Base-by-base conservation (phyloP, 2,329 filamentous ascomycete species). In the Diaporthe vexans region DNA sequence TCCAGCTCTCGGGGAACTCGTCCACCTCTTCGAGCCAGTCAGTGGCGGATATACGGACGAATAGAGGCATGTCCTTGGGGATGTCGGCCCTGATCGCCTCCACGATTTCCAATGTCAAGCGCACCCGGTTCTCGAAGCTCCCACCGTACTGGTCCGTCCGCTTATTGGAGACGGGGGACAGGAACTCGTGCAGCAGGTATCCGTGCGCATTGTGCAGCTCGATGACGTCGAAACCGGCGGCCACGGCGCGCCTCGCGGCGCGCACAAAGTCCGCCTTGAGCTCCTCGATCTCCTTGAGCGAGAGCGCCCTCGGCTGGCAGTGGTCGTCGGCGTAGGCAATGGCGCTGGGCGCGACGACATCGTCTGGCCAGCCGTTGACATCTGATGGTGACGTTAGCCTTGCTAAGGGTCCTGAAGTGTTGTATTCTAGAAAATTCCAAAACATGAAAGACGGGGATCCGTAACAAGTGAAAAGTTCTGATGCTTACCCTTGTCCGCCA, bases 161-260 rank as follows among this genome's bases (percentile, higher is more conserved):
- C 67, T 89, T 85, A 83, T 97, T 97, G n/a, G 87, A 87, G 0
- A 88, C 88, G 0, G 94, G 93, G 0, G 90, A 91, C 4, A 95
- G 75, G 85, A 96, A 97, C 2, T 86, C 84, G 78, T 92, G 90
- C 0, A 96, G 84, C 0, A 97, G 88, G 80, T 95, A 97, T 0
- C 94, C 94, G 79, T 97, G 94, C 0, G 94, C 94, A 77, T 88
- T 90, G 84, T 97, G 94, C 68, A 97, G 90, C 81, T 92, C 92
- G 21, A 94, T 87, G 5, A 90, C 89, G 78, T 94, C 92, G 76
- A 92, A 92, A 0, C 93, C 94, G 0, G 89, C 90, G 37, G 86
- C 84, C 2, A 94, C 81, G 0, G 93, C 88, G 19, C 90, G 84
- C 77, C 86, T 84, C 0, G 87, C 84, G 0, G 86, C 87, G 0